Evolutionary conservation across 1,139 yeast genomes (phyloP).

Genomic region (Lodderomyces theae): DNA sequence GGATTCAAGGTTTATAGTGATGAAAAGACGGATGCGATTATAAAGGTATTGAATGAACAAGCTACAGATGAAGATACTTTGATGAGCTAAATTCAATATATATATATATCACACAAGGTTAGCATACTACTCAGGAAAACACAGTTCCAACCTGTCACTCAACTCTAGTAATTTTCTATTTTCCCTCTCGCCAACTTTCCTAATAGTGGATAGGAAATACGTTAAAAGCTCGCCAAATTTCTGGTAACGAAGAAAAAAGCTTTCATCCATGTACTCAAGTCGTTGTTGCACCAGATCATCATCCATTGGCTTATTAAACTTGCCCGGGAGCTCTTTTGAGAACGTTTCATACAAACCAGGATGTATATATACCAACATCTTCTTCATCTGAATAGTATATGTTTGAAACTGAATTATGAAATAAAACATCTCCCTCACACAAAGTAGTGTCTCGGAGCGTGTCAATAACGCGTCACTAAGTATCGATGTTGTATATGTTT

Average conservation of each 20-base stretch:
- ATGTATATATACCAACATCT: slow-evolving; percentile 53
- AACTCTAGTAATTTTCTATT: slow-evolving; percentile 55
- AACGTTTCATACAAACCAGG: slow-evolving; percentile 41
- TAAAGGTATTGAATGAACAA: slow-evolving; percentile 70
- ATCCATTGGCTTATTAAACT: slow-evolving; percentile 38
- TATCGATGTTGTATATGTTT: slow-evolving; percentile 60
- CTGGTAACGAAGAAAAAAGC: slow-evolving; percentile 51
- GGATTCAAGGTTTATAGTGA: slow-evolving; percentile 89
- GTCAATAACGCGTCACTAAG: slow-evolving; percentile 70
- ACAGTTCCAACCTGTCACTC: slow-evolving; percentile 50
- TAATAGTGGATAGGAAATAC: slow-evolving; percentile 54
- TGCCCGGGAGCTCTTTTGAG: slow-evolving; percentile 37
- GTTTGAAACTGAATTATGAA: slow-evolving; percentile 54
- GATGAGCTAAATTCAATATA: slow-evolving; percentile 9
- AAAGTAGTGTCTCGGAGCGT: slow-evolving; percentile 51
- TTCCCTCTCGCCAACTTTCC: slow-evolving; percentile 61
- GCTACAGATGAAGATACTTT: slow-evolving; percentile 38
- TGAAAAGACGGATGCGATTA: slow-evolving; percentile 79
- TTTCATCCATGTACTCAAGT: slow-evolving; percentile 44
- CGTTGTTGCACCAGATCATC: slow-evolving; percentile 38
- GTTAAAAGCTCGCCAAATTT: slow-evolving; percentile 54
- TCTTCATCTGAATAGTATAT: slow-evolving; percentile 53
- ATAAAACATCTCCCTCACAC: slow-evolving; percentile 45
- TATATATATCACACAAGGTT: not conserved
- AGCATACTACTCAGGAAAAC: slow-evolving; percentile 22